A percentile compares a stretch with the other conserved stretches of the same genome.
Evolutionary conservation across 2,329 filamentous ascomycete species (phyloP).

Genomic region (Pseudogymnoascus sp.): DNA sequence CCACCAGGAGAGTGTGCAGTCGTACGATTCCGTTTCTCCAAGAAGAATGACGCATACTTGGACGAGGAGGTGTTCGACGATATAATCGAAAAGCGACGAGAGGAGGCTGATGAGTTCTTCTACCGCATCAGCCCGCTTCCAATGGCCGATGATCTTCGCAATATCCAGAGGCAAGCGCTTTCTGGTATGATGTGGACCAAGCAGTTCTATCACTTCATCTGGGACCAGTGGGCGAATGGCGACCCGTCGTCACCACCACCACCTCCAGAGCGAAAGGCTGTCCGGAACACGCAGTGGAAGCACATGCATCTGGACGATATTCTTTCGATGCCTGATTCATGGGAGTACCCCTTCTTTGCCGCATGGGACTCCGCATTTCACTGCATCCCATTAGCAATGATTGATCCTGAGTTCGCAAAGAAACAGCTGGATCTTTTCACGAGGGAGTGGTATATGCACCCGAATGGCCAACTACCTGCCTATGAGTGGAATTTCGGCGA

Average conservation of each 20-base stretch:
- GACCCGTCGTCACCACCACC: conserved; percentile 84
- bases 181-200: conserved; percentile 99
- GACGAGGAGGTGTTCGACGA: conserved; percentile 93
- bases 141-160: conserved; percentile 87
- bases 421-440: conserved; percentile 96
- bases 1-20: conserved; percentile 88
- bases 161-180: conserved; percentile 90
- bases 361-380: conserved; percentile 98
- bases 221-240: conserved; percentile 96
- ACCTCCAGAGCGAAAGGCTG: conserved; percentile 66
- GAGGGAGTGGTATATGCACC: conserved; percentile 97
- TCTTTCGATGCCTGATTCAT: conserved; percentile 94
- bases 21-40: conserved; percentile 82
- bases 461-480: conserved; percentile 88
- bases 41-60: conserved; percentile 65
- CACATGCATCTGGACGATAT: conserved; percentile 94
- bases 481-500: conserved; percentile 97
- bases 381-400: conserved; percentile 92
- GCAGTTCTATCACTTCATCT: conserved; percentile 93
- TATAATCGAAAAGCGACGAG: conserved; percentile 72
- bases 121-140: conserved; percentile 86
- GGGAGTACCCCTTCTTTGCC: conserved; percentile 97
- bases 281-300: conserved; percentile 87
- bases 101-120: conserved; percentile 96
- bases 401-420: conserved; percentile 95